Percentiles rank a stretch among this genome's conserved stretches.
phyloP scores from a whole-genome alignment of 2,329 filamentous ascomycete species.

The Sporothrix inflata region DNA sequence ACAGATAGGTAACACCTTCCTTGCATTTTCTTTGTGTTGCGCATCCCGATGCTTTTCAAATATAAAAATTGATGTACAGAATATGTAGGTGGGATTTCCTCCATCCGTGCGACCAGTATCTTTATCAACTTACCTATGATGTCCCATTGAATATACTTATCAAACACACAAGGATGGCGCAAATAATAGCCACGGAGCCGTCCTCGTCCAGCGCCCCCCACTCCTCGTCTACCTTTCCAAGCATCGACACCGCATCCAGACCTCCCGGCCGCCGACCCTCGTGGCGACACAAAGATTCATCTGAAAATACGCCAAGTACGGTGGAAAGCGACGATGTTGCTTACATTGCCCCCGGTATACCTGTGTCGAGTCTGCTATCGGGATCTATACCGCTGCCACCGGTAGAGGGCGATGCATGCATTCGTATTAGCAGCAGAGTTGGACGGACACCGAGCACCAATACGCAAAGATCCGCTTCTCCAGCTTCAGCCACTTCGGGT shows the following conservation, averaged over 20 bases:
- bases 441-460: too few species aligned
- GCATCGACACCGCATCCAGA: background rate
- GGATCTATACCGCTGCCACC: background rate
- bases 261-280: background rate
- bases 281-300: conserved; percentile 35
- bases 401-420: background rate
- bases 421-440: background rate
- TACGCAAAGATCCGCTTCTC: background rate
- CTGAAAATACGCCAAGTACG: conserved; percentile 32
- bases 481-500: background rate
- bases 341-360: conserved; percentile 27
- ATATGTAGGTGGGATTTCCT: background rate
- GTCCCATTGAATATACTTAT: background rate
- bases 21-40: background rate
- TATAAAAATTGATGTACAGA: background rate
- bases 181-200: background rate
- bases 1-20: background rate
- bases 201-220: background rate
- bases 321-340: conserved; percentile 29
- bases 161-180: background rate
- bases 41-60: background rate
- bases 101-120: background rate
- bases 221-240: background rate
- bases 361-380: background rate
- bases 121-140: background rate